Percentiles rank a stretch among this genome's conserved stretches.
These are phyloP conservation scores for Elsinoe perseae DNA, from an alignment of 2,329 filamentous ascomycete genomes.

Conservation along the genomic window DNA sequence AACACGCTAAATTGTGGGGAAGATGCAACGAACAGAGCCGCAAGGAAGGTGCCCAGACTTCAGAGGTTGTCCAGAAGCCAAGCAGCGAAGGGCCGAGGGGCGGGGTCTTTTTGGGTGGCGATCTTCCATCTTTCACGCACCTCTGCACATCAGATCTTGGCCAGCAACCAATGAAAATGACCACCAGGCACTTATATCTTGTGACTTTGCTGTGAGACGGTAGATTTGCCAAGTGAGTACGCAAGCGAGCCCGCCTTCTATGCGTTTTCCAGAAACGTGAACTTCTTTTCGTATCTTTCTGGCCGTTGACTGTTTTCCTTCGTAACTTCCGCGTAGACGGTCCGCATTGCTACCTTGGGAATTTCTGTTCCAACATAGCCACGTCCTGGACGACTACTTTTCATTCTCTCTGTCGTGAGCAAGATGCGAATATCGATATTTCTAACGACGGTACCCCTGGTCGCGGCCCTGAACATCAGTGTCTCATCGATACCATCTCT, in stretches of 20 bases:
- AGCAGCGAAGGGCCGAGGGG: not conserved
- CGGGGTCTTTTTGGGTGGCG: not conserved
- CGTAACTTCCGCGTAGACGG: not conserved
- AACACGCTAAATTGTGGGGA: constrained; percentile 11
- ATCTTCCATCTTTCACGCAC: not conserved
- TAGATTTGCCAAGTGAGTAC: constrained; percentile 9
- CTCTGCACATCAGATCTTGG: constrained; percentile 3
- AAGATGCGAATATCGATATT: not conserved
- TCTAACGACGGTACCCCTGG: not conserved
- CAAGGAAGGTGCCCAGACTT: not conserved
- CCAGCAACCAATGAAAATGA: not conserved
- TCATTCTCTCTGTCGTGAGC: not conserved
- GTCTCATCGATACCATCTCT: not conserved
- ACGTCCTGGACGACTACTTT: not conserved
- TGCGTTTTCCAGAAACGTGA: not conserved
- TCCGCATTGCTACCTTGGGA: not conserved
- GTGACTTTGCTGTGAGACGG: not conserved
- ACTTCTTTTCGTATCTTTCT: not conserved
- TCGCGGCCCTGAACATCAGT: not conserved
- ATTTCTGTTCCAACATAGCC: no score
- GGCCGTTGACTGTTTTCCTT: constrained; percentile 1
- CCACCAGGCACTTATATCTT: not conserved
- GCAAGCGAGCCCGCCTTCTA: constrained; percentile 6
- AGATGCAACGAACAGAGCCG: constrained; percentile 3
- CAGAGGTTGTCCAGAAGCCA: constrained; percentile 2